A percentile compares a stretch with the other conserved stretches of the same genome.
Evolutionary conservation across 768 basidiomycete species (phyloP).

Genomic region (Trametes elegans): DNA sequence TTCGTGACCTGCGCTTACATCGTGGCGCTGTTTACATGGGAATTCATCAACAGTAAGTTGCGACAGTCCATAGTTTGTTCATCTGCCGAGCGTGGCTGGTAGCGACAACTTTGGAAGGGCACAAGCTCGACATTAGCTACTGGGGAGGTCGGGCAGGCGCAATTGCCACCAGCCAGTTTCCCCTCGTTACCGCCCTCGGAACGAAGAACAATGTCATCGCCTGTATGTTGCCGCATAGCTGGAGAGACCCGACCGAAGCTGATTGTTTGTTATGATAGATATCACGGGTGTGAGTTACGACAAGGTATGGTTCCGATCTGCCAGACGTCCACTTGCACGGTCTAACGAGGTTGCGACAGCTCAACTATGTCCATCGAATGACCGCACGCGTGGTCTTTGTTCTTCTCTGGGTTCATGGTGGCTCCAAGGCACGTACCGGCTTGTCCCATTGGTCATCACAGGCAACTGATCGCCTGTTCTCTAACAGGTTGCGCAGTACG

Average conservation of each 20-base stretch:
- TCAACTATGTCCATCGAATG: conserved; percentile 48
- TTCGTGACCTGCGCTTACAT: conserved; percentile 36
- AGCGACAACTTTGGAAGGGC: conserved; percentile 27
- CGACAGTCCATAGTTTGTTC: background rate
- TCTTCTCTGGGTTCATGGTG: conserved; percentile 48
- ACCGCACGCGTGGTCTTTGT: conserved; percentile 45
- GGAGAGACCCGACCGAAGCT: background rate
- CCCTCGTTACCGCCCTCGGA: conserved; percentile 55
- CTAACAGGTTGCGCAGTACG: conserved; percentile 5
- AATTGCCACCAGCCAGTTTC: conserved; percentile 48
- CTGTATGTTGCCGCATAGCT: conserved; percentile 28
- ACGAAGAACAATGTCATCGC: conserved; percentile 58
- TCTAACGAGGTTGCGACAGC: conserved; percentile 20
- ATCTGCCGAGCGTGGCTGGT: background rate
- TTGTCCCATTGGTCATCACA: background rate
- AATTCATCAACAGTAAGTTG: conserved; percentile 25
- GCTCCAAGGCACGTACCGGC: conserved; percentile 36
- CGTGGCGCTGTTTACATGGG: conserved; percentile 29
- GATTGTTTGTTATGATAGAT: conserved; percentile 30
- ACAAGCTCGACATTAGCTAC: conserved; percentile 23
- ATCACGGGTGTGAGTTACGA: conserved; percentile 51
- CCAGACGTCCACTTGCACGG: background rate
- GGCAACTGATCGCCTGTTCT: background rate
- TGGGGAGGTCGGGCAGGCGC: conserved; percentile 39
- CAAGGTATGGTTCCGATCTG: conserved; percentile 38